A percentile compares a stretch with the other conserved stretches of the same genome.
Evolutionary conservation across 2,329 filamentous ascomycete genomes (phyloP).

Genomic region (Didymellaceae sp.): DNA sequence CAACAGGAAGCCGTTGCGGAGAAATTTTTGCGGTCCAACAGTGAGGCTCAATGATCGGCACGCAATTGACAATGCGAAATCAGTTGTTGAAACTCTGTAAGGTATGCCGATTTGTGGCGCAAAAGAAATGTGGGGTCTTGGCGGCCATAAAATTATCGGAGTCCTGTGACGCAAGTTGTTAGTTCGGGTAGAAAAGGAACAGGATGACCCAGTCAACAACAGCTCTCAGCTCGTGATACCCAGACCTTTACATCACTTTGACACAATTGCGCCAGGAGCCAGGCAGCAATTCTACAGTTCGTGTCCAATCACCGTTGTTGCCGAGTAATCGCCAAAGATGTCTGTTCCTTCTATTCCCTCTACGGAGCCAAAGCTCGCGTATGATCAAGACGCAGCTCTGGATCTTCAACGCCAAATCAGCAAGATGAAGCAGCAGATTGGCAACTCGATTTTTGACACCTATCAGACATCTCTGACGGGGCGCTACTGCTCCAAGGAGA

Average conservation of each 20-base stretch:
- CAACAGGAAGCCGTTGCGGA: conserved; percentile 8
- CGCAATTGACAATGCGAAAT: conserved; percentile 13
- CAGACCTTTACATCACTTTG: conserved; percentile 9
- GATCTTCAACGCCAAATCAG: conserved; percentile 32
- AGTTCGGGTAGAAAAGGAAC: conserved; percentile 29
- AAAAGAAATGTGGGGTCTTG: conserved; percentile 36
- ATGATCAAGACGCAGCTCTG: conserved; percentile 26
- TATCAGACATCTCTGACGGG: conserved; percentile 38
- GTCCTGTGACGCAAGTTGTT: conserved; percentile 31
- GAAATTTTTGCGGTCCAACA: conserved; percentile 20
- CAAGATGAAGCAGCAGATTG: conserved; percentile 30
- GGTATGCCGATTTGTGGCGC: conserved; percentile 23
- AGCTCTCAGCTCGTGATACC: conserved; percentile 17
- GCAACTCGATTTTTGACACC: conserved; percentile 30
- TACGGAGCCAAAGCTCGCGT: conserved; percentile 22
- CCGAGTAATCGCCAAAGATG: conserved; percentile 5
- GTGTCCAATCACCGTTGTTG: conserved; percentile 1
- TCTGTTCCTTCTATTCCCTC: conserved; percentile 14
- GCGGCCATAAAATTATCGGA: conserved; percentile 34
- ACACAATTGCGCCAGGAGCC: conserved; percentile 3
- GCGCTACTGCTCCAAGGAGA: conserved; percentile 69
- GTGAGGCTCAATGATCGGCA: conserved; percentile 18
- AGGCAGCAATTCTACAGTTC: conserved; percentile 3
- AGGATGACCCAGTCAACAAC: conserved; percentile 19
- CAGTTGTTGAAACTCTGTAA: conserved; percentile 19